Evolutionary conservation across 192 early-diverging fungal species (phyloP).

Genomic region (Entophlyctis luteolus): DNA sequence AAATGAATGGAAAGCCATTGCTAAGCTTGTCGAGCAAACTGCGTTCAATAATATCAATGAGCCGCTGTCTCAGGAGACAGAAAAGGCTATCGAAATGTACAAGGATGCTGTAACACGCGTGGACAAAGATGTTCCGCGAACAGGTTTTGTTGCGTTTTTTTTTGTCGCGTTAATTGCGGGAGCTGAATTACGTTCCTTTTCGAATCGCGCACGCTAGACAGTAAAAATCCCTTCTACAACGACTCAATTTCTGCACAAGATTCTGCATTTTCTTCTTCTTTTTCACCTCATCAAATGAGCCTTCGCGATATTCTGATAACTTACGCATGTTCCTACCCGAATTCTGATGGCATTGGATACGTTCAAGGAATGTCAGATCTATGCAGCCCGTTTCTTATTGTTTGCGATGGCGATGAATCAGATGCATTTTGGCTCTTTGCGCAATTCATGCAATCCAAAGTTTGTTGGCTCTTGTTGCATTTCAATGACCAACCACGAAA

Average conservation of each 20-base stretch:
- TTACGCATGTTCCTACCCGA: constrained; percentile 46
- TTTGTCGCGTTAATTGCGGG: background rate
- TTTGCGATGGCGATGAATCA: constrained; percentile 76
- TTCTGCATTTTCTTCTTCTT: no score
- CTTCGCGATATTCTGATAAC: constrained; percentile 90
- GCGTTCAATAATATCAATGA: background rate
- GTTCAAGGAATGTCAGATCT: constrained; percentile 98
- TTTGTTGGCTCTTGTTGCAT: constrained; percentile 23
- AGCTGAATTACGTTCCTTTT: background rate
- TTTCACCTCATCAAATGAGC: constrained; percentile 46
- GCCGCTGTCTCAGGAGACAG: background rate
- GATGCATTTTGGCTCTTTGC: constrained; percentile 93
- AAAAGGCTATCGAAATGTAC: constrained; percentile 27
- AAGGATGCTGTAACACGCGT: constrained; percentile 15
- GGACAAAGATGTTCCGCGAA: constrained; percentile 27
- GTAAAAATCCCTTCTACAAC: constrained; percentile 78
- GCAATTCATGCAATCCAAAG: constrained; percentile 86
- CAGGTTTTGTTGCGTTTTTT: background rate
- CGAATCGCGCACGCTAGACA: constrained; percentile 43
- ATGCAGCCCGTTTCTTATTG: constrained; percentile 81
- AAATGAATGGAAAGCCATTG: constrained; percentile 40
- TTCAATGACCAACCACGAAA: background rate
- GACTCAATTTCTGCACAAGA: constrained; percentile 54
- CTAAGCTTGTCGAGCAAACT: constrained; percentile 22
- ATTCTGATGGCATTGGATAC: constrained; percentile 55